A percentile compares a stretch with the other conserved stretches of the same genome.
Conservation (phyloP, 768 basidiomycete genomes). For the Sporobolomyces roseus region DNA sequence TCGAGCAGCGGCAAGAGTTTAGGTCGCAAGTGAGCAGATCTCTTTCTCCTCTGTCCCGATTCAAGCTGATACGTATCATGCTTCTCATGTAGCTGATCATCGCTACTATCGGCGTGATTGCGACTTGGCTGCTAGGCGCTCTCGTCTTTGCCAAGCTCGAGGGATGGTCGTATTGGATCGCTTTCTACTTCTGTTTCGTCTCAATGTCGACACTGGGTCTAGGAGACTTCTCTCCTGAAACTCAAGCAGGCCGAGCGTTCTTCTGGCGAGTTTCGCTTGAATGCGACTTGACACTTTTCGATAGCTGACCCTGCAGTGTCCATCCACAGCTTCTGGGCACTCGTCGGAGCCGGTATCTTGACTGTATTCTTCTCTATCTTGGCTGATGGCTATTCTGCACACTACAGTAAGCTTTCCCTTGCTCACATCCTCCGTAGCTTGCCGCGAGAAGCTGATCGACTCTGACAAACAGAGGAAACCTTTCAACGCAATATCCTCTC, state of each 20-base stretch:
- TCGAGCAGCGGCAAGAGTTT: constrained; percentile 18
- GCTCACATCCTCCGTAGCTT: too few species aligned
- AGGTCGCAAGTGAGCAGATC: constrained; percentile 19
- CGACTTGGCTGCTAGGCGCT: constrained; percentile 31
- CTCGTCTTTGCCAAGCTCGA: constrained; percentile 16
- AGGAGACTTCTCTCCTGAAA: constrained; percentile 4
- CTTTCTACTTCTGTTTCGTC: constrained; percentile 17
- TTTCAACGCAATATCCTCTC: neutral
- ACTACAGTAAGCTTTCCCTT: constrained; percentile 3
- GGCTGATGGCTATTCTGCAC: neutral
- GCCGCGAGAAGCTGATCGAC: too few species aligned
- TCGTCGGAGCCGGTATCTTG: constrained; percentile 19
- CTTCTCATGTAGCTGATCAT: constrained; percentile 10
- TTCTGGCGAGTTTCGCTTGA: constrained; percentile 19
- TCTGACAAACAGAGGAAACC: constrained; percentile 1
- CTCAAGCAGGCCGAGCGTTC: constrained; percentile 35
- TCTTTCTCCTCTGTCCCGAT: neutral
- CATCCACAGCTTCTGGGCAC: constrained; percentile 12
- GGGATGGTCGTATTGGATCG: constrained; percentile 17
- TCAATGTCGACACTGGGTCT: neutral
- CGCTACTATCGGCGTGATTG: constrained; percentile 7
- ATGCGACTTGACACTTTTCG: neutral
- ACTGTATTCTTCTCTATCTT: constrained; percentile 26
- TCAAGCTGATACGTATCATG: neutral
- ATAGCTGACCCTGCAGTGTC: neutral